Base-by-base conservation (phyloP, 805 yeast genomes). In the Saccharomyces cerevisiae region DNA sequence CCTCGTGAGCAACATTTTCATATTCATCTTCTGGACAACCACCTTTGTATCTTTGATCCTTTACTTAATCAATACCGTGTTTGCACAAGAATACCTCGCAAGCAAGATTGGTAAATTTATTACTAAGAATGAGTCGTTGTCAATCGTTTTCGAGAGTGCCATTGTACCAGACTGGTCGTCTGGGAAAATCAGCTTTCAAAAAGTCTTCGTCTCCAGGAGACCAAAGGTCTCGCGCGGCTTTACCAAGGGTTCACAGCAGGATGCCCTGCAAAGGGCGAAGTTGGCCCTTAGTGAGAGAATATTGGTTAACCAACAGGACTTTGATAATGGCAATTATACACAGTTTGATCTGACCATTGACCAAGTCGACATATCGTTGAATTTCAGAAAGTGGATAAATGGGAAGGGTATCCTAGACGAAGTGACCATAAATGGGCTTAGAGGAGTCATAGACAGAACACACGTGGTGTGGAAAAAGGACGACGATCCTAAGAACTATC, bases 131-230 rank as follows among this genome's bases (percentile, higher is more conserved):
- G 83, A 95, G 1, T 87, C 89, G 9, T 71, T 91, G 57, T 81
- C 85, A 0, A 96, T 94, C 8, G 83, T 88, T 0, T 94, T 94
- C 64, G 98, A 92, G 67, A 85, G 82, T 67, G 99, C 98, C 1
- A 87, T 92, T 54, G 95, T 90, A 5, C 97, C 97, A 0, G 89
- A 88, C 53, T 91, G 97, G 97, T 78, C 84, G 46, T 89, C 86
- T 59, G 95, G 97, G 1, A 86, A 82, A 57, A 88, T 94, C 52
- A 80, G 85, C 47, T 86, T 94, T 69, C 81, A 84, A 55, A 88
- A 89, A 61, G 95, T 96, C 52, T 85, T 85, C 67, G 90, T 91
- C 0, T 86, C 95, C 51, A 78, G 87, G 59, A 76, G 98, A 55
- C 99, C 99, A 0, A 70, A 67, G 32, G 65, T 72, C 30, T 65